phyloP scores from a whole-genome alignment of 129 eudicot genomes.

The Saussurea involucrata region DNA sequence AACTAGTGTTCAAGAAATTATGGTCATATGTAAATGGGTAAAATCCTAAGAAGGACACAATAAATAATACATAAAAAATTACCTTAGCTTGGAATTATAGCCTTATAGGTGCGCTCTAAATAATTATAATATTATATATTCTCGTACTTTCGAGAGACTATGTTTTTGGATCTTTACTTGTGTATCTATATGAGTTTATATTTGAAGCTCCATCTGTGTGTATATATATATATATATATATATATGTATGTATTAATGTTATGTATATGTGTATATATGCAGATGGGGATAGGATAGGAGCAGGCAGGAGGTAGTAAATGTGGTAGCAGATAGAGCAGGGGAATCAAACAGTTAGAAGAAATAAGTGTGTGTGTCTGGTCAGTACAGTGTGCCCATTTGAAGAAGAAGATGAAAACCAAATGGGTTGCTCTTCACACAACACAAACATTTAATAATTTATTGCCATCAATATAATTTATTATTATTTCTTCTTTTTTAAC shows the following conservation, averaged over 20 bases:
- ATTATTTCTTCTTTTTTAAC: no score
- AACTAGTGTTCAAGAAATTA: no score
- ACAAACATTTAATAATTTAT: constrained; percentile 23
- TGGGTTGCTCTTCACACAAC: constrained; percentile 32
- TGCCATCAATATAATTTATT: neutral
- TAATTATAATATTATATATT: no score
- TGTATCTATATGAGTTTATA: no score
- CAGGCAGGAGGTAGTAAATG: constrained; percentile 28
- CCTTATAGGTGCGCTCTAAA: no score
- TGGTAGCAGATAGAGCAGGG: constrained; percentile 20
- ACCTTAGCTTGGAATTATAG: no score
- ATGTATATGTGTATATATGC: neutral
- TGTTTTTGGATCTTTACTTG: no score
- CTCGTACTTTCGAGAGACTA: no score
- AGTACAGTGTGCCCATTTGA: constrained; percentile 27
- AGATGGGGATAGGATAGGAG: constrained; percentile 14
- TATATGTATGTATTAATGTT: neutral
- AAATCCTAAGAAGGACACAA: no score
- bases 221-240: neutral
- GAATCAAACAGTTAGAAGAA: constrained; percentile 39
- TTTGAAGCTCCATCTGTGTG: no score
- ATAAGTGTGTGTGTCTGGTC: constrained; percentile 30
- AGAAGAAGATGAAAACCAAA: constrained; percentile 30
- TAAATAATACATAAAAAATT: no score
- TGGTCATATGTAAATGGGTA: no score